Evolutionary conservation across 306 rosid species (phyloP), one percentile per base, ranked within the genome.

Genomic region (Prunus davidiana): DNA sequence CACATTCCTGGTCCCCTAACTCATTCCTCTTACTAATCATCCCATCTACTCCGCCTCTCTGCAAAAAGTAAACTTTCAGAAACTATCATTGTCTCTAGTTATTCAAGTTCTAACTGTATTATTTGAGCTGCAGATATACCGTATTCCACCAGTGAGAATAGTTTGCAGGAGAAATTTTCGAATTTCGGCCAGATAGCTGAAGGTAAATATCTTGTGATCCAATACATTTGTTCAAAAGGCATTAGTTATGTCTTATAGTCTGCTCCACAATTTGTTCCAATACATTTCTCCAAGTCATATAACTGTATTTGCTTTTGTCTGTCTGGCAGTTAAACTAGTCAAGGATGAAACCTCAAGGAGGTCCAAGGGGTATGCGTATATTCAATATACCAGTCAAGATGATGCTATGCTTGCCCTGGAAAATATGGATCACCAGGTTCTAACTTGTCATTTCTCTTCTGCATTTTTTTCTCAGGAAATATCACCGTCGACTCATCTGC

Each of bases 381-480:
- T 95, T 82, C 98, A 92, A 43, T 95, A 86, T 68, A 89, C 90
- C 28, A 70, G 81, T 80, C 97, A 86, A 80, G 93, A 89, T 52
- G 96, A 85, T 28, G 97, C 97, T 22, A 76, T 95, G 91, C 91
- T 83, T 65, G 98, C 98, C 22, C 73, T 92, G 38, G 98, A 95
- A 82, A 90, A 76, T 55, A 95, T 92, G 98, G 98, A 95, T 84
- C 68, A 79, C 84, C 88, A 90, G 98, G 98, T 95, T 83, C 28
- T 18, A 75, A 70, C 62, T 47, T 66, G 22, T 68, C 71, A 16
- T 60, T 25, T 38, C 52, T 20, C 12, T 52, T 38, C 24, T 32
- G 5, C 11, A 8, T 61, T 45, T 34, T 24, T 49, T 4, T 7
- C 46, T 49, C 27, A 67, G 50, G 12, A 83, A 50, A 65, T 71